phyloP scores from a whole-genome alignment of 2,329 filamentous ascomycete species.

The Onygenales sp. region DNA sequence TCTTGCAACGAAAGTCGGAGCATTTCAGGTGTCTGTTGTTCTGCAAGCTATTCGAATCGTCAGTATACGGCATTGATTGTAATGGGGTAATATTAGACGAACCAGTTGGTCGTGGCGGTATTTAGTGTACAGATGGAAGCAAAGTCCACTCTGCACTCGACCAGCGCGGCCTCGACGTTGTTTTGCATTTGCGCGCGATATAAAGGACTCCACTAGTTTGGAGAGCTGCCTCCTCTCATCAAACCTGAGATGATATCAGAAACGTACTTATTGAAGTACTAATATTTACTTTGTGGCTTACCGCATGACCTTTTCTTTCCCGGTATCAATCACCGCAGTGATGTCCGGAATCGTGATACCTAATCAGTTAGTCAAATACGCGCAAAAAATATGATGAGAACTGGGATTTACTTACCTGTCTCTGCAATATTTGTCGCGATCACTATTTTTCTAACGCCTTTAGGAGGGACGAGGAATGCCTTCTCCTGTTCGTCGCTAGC shows the following conservation, averaged over 20 bases:
- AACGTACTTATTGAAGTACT: background rate
- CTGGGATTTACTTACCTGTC: slow-evolving; percentile 49
- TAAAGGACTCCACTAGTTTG: slow-evolving; percentile 84
- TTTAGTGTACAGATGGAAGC: slow-evolving; percentile 92
- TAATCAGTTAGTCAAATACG: slow-evolving; percentile 8
- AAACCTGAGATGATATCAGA: slow-evolving; percentile 45
- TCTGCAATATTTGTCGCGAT: slow-evolving; percentile 97
- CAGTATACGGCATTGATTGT: background rate
- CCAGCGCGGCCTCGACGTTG: slow-evolving; percentile 89
- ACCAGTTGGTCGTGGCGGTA: slow-evolving; percentile 67
- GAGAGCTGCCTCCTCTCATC: slow-evolving; percentile 90
- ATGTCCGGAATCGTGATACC: slow-evolving; percentile 93
- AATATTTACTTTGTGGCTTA: slow-evolving; percentile 11
- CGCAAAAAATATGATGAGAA: background rate
- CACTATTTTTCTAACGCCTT: slow-evolving; percentile 81
- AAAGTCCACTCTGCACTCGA: slow-evolving; percentile 87
- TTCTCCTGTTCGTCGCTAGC: slow-evolving; percentile 93
- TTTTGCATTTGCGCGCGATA: slow-evolving; percentile 90
- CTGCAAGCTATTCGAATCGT: slow-evolving; percentile 52
- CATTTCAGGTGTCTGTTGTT: slow-evolving; percentile 95
- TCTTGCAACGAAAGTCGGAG: slow-evolving; percentile 89
- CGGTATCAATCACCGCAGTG: slow-evolving; percentile 91
- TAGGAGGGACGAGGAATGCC: slow-evolving; percentile 77
- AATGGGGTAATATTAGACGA: slow-evolving; percentile 10
- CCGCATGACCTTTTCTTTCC: slow-evolving; percentile 92